A percentile compares a stretch with the other conserved stretches of the same genome.
Conservation (phyloP, 768 basidiomycete species). For the Suillus variegatus region DNA sequence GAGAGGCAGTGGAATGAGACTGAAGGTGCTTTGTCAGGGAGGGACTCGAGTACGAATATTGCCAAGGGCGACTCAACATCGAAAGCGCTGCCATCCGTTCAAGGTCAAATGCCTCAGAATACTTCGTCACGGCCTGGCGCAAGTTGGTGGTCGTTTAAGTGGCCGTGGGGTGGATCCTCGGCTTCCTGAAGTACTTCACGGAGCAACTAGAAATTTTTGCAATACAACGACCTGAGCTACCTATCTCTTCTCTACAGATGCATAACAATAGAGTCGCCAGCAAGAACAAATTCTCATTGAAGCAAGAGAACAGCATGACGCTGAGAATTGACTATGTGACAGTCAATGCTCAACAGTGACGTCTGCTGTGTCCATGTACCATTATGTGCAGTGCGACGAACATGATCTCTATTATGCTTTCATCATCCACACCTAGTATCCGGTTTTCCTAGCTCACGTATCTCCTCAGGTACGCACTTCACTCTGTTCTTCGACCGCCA, state of each 20-base stretch:
- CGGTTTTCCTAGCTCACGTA: conserved; percentile 10
- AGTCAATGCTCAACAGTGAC: background rate
- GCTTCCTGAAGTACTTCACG: conserved; percentile 4
- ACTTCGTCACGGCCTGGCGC: conserved; percentile 1
- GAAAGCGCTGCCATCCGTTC: background rate
- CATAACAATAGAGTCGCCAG: background rate
- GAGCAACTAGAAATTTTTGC: background rate
- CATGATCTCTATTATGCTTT: background rate
- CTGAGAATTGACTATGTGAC: background rate
- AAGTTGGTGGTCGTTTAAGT: conserved; percentile 16
- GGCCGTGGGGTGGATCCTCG: conserved; percentile 11
- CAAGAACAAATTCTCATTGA: background rate
- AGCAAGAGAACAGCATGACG: background rate
- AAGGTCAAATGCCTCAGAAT: background rate
- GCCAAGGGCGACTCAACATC: conserved; percentile 5
- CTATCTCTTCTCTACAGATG: background rate
- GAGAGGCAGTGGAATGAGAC: conserved; percentile 43
- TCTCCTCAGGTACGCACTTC: conserved; percentile 23
- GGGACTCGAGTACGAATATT: background rate
- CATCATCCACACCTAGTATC: conserved; percentile 4
- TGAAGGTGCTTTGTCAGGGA: background rate
- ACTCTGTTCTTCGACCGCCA: conserved; percentile 77
- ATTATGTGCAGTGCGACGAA: background rate
- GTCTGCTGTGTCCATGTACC: background rate
- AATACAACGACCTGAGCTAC: background rate